phyloP scores from a whole-genome alignment of 1,284 basidiomycete genomes.

The Phaffia rhodozyma region DNA sequence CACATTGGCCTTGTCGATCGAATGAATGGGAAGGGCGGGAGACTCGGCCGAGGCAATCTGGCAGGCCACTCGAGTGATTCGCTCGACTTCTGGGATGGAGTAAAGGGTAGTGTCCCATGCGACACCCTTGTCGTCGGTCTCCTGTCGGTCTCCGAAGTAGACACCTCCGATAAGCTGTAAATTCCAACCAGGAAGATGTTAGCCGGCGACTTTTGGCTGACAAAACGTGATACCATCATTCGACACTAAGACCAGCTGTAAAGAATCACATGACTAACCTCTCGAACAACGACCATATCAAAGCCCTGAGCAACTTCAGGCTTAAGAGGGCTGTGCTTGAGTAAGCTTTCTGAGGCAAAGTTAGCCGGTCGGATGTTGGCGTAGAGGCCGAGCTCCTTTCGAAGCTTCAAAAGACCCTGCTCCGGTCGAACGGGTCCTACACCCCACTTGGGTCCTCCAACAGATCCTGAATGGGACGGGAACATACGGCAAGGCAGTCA shows the following conservation, averaged over 20 bases:
- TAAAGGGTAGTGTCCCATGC: conserved; percentile 91
- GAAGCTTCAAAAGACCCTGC: conserved; percentile 77
- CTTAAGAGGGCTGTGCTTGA: conserved; percentile 86
- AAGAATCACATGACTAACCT: conserved; percentile 61
- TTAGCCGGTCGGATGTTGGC: conserved; percentile 96
- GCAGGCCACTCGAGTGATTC: conserved; percentile 91
- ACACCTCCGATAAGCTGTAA: conserved; percentile 32
- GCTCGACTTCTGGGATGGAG: conserved; percentile 77
- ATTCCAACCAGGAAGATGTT: neutral
- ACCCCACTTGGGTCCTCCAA: conserved; percentile 98
- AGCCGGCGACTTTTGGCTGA: neutral
- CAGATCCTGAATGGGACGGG: conserved; percentile 51
- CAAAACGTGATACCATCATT: neutral
- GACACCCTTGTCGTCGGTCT: conserved; percentile 53
- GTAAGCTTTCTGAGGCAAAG: conserved; percentile 81
- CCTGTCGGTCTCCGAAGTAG: conserved; percentile 91
- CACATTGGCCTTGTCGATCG: conserved; percentile 98
- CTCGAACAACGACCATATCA: conserved; percentile 87
- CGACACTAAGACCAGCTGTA: neutral
- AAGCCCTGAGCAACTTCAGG: conserved; percentile 72
- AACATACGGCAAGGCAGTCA: neutral
- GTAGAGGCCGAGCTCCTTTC: conserved; percentile 87
- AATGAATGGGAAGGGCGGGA: conserved; percentile 82
- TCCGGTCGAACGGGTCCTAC: conserved; percentile 90
- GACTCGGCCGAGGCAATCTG: conserved; percentile 73